Conservation (phyloP, 345 rosid genomes). For the Ailanthus altissimus region DNA sequence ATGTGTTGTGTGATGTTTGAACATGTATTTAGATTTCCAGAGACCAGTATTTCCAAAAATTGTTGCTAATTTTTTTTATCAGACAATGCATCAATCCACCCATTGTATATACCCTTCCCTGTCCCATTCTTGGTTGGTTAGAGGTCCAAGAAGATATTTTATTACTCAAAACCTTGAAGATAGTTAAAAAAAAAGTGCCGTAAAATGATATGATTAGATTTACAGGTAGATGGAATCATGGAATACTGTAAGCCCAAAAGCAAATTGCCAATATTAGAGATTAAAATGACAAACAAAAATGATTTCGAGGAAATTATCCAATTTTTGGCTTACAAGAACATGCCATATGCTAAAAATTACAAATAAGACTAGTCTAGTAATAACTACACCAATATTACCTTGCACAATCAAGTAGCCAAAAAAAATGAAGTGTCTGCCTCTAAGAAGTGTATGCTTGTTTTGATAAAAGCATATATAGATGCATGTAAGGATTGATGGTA, state of each 20-base stretch:
- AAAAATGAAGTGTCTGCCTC: neutral
- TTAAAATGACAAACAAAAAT: neutral
- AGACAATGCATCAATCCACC: neutral
- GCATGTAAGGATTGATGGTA: neutral
- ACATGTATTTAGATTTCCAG: neutral
- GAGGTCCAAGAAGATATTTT: neutral
- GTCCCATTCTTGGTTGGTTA: neutral
- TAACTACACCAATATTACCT: neutral
- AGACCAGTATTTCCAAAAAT: neutral
- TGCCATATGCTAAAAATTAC: neutral
- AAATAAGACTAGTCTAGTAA: neutral
- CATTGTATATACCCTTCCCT: neutral
- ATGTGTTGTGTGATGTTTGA: neutral
- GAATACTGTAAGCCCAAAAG: neutral
- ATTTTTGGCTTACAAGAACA: neutral
- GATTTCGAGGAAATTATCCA: neutral
- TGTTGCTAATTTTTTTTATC: neutral
- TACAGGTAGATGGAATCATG: neutral
- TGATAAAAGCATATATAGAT: neutral
- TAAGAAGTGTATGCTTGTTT: neutral
- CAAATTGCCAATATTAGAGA: conserved; percentile 2
- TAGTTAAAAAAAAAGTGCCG: neutral
- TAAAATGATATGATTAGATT: neutral
- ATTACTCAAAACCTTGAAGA: neutral
- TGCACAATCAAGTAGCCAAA: neutral